Percentiles rank a stretch among this genome's conserved stretches.
Evolutionary conservation across 2,329 filamentous ascomycete genomes (phyloP).

Genomic region (Stagonosporopsis chrysanthemi): DNA sequence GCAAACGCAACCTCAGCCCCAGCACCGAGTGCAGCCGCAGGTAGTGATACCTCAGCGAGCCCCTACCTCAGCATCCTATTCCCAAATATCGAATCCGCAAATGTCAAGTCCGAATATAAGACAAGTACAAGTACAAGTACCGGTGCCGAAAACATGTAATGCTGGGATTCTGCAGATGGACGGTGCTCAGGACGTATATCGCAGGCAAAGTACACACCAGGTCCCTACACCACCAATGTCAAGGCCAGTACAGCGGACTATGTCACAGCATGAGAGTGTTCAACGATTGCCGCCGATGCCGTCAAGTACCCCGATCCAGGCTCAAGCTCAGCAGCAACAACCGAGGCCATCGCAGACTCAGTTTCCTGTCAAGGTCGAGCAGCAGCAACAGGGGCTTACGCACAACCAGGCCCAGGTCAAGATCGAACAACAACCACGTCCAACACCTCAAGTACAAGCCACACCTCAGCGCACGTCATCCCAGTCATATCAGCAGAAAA

Average conservation of each 20-base stretch:
- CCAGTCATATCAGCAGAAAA: constrained; percentile 18
- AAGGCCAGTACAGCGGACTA: constrained; percentile 50
- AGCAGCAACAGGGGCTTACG: not conserved
- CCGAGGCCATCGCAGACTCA: constrained; percentile 1
- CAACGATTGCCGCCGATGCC: constrained; percentile 43
- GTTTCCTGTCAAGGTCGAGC: not conserved
- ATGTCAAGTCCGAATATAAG: constrained; percentile 36
- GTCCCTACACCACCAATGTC: constrained; percentile 36
- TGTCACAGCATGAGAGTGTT: constrained; percentile 45
- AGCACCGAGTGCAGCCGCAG: constrained; percentile 31
- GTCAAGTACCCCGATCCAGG: constrained; percentile 27
- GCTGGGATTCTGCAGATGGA: constrained; percentile 26
- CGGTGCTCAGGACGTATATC: constrained; percentile 24
- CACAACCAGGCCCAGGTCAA: not conserved
- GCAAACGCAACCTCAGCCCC: not conserved
- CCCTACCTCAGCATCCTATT: constrained; percentile 28
- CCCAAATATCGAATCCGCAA: constrained; percentile 40
- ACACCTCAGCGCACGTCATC: constrained; percentile 23
- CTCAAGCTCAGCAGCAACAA: constrained; percentile 23
- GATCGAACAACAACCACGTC: constrained; percentile 2
- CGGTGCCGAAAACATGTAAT: constrained; percentile 32
- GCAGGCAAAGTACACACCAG: constrained; percentile 27
- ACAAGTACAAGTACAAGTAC: constrained; percentile 39
- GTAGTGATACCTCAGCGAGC: constrained; percentile 37
- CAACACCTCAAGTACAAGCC: not conserved